A percentile compares a stretch with the other conserved stretches of the same genome.
Conservation (phyloP, 2,329 filamentous ascomycete species). For the Clarireedia paspali region DNA sequence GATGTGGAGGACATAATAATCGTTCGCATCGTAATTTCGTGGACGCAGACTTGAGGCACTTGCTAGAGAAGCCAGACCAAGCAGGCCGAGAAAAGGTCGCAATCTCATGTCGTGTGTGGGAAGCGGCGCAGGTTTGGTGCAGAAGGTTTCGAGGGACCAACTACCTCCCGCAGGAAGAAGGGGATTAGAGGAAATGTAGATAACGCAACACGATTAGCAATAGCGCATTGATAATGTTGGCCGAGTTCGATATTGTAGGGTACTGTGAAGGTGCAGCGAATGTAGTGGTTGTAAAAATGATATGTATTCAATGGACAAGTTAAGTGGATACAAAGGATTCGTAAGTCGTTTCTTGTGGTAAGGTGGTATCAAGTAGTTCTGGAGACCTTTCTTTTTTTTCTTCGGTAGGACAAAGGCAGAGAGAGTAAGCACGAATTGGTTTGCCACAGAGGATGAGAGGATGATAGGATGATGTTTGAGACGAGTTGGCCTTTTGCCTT, state of each 20-base stretch:
- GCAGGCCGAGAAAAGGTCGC: conserved; percentile 44
- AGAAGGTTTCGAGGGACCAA: neutral
- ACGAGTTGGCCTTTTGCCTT: neutral
- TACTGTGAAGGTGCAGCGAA: neutral
- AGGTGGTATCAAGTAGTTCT: conserved; percentile 4
- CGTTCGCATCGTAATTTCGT: conserved; percentile 70
- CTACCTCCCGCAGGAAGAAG: neutral
- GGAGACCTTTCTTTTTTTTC: neutral
- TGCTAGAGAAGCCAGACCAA: conserved; percentile 42
- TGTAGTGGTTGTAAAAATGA: neutral
- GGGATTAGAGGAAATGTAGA: neutral
- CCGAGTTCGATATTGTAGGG: neutral
- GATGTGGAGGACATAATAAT: conserved; percentile 92
- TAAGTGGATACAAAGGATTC: neutral
- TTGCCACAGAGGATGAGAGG: neutral
- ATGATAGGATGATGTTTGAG: neutral
- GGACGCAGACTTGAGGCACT: conserved; percentile 41
- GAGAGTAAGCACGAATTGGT: neutral
- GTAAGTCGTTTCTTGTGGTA: neutral
- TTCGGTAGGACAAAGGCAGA: neutral
- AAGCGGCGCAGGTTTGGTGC: neutral
- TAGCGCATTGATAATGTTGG: conserved; percentile 17
- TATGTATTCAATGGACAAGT: neutral
- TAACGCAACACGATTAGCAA: conserved; percentile 7
- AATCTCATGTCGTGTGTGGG: conserved; percentile 23